Base-by-base conservation (phyloP, 1,284 basidiomycete genomes). In the Mixia osmundae region DNA sequence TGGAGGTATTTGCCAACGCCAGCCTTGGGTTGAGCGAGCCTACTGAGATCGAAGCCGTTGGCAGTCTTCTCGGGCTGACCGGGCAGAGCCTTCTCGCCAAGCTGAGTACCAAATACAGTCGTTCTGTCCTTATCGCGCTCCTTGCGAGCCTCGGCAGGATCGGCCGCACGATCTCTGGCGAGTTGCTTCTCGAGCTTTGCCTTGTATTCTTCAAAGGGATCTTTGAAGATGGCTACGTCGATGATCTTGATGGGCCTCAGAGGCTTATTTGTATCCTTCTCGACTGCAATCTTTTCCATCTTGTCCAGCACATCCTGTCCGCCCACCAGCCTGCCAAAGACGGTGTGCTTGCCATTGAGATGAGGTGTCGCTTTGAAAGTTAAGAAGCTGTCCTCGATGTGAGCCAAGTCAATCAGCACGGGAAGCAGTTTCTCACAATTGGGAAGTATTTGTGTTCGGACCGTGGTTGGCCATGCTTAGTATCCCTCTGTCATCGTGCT, bases 281-380 rank as follows among this genome's bases (percentile, higher is more conserved):
- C 77, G 15, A 73, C 62, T 0, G 79, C 72, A 0, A 85, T 57
- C 22, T 68, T 67, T 55, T 97, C 91, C 25, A 97, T 60, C 7
- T 72, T 67, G 48, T 78, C 68, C 3, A 99, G 61, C 2, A 89
- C 74, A 26, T 85, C 76, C 51, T 89, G 80, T 3, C 87, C 87
- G 16, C 87, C 87, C 0, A 95, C 82, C 4, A 94, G 64, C 48
- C 91, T 83, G 2, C 91, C 89, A 53, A 99, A 99, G 1, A 95
- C 87, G 0, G 87, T 91, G 52, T 91, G 82, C 48, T 83, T 44
- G 15, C 38, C 38, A 24, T 51, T 44, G 10, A 94, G 66, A 54
- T 91, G 70, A 0, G 78, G 66, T 2, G 78, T 69, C 3, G 70
- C 59, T 38, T 64, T 67, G 63, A 91, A 94, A 0, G 83, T 85